Conservation (phyloP, 2,329 filamentous ascomycete species). For the Hymenoscyphus infarciens region DNA sequence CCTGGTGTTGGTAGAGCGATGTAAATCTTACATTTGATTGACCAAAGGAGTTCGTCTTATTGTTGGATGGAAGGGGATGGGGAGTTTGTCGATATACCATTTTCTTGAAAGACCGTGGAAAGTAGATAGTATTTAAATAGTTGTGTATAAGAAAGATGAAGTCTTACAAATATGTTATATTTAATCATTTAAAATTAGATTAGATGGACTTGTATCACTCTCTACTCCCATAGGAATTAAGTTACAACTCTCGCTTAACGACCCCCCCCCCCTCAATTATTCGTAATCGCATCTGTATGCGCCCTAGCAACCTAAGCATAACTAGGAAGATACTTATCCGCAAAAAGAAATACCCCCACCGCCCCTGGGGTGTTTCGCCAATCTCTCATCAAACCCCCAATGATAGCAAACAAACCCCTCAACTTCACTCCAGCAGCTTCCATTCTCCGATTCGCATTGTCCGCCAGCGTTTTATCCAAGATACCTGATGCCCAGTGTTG, state of each 20-base stretch:
- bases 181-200: too few relatives aligned
- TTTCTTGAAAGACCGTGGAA: neutral
- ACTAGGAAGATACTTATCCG: conserved; percentile 45
- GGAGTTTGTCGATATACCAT: neutral
- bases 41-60: neutral
- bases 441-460: conserved; percentile 66
- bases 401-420: conserved; percentile 30
- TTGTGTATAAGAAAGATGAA: neutral
- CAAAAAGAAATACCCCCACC: conserved; percentile 55
- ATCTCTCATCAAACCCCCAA: conserved; percentile 32
- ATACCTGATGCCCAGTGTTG: conserved; percentile 67
- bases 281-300: neutral
- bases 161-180: neutral
- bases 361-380: conserved; percentile 43
- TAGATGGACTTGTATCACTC: too few relatives aligned
- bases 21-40: neutral
- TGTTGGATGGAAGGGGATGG: neutral
- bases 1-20: neutral
- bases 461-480: conserved; percentile 56
- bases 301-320: neutral
- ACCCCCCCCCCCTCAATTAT: neutral
- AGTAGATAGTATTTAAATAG: neutral
- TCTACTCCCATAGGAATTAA: too few relatives aligned
- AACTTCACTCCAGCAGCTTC: conserved; percentile 59
- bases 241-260: too few relatives aligned